Evolutionary conservation across 1,284 basidiomycete genomes (phyloP).

Genomic region (Waitea zeae): DNA sequence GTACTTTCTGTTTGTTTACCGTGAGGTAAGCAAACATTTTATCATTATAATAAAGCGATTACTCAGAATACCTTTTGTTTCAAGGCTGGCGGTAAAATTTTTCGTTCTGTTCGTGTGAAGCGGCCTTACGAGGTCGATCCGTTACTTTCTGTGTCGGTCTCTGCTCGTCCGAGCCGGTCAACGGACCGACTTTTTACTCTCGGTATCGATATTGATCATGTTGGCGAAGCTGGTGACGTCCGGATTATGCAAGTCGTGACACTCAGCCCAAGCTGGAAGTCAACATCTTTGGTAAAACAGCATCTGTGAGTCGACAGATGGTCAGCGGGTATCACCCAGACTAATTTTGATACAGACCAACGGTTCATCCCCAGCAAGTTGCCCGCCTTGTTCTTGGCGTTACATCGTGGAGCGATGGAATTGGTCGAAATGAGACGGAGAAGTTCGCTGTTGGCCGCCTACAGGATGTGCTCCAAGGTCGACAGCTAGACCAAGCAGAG

Average conservation of each 20-base stretch:
- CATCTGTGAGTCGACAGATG: not conserved
- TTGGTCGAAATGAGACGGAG: not conserved
- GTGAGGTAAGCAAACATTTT: constrained; percentile 42
- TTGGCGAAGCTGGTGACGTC: constrained; percentile 22
- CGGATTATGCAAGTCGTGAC: constrained; percentile 36
- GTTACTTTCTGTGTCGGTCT: constrained; percentile 30
- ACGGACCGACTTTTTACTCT: constrained; percentile 33
- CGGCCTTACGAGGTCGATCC: constrained; percentile 39
- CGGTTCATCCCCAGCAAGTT: constrained; percentile 14
- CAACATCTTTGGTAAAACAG: constrained; percentile 7
- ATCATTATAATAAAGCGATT: constrained; percentile 1
- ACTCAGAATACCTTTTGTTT: constrained; percentile 2
- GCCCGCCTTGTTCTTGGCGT: not conserved
- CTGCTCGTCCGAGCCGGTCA: constrained; percentile 28
- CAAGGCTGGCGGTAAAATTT: constrained; percentile 27
- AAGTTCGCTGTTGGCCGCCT: no score
- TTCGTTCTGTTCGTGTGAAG: constrained; percentile 37
- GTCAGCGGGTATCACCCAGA: not conserved
- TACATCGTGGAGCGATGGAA: not conserved
- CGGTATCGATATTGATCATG: constrained; percentile 40
- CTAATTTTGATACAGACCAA: constrained; percentile 15
- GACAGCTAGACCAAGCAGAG: no score
- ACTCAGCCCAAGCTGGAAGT: constrained; percentile 49
- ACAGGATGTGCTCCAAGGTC: no score
- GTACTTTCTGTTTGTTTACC: constrained; percentile 45